Evolutionary conservation across 257 asterid genomes (phyloP).

Genomic region (Solanum paucissectum): DNA sequence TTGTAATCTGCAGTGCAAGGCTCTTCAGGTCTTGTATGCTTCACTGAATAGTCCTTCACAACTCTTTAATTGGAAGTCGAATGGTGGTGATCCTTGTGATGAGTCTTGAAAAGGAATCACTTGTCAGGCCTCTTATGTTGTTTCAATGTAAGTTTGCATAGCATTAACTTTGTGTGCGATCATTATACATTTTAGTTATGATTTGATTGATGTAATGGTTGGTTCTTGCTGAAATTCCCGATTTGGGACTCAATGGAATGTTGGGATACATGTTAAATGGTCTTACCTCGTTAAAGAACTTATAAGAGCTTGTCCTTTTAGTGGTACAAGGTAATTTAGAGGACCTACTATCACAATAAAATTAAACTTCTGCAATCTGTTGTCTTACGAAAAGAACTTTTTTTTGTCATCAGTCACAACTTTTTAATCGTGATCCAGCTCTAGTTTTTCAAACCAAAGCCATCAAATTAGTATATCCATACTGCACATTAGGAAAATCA

Average conservation of each 20-base stretch:
- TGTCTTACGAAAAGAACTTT: slow-evolving; percentile 1
- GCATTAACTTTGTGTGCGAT: background rate
- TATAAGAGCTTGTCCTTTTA: slow-evolving; percentile 35
- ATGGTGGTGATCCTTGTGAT: slow-evolving; percentile 89
- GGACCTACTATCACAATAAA: background rate
- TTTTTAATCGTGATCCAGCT: no score
- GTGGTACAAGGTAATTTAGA: background rate
- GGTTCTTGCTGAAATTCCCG: slow-evolving; percentile 35
- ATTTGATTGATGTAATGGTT: background rate
- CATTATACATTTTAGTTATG: background rate
- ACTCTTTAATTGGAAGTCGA: slow-evolving; percentile 70
- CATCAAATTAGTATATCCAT: no score
- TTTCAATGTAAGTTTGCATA: slow-evolving; percentile 59
- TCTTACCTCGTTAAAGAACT: slow-evolving; percentile 57
- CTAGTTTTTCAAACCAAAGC: no score
- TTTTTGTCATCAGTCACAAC: no score
- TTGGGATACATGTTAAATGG: slow-evolving; percentile 75
- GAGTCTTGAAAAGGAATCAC: slow-evolving; percentile 82
- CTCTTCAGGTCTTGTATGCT: slow-evolving; percentile 69
- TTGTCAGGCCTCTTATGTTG: slow-evolving; percentile 65
- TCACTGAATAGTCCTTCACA: slow-evolving; percentile 70
- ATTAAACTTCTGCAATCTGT: background rate
- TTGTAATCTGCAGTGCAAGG: slow-evolving; percentile 58
- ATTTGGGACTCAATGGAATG: slow-evolving; percentile 74
- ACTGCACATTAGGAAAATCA: no score